Base-by-base conservation (phyloP, 257 asterid species). In the Przewalskia tangutica region DNA sequence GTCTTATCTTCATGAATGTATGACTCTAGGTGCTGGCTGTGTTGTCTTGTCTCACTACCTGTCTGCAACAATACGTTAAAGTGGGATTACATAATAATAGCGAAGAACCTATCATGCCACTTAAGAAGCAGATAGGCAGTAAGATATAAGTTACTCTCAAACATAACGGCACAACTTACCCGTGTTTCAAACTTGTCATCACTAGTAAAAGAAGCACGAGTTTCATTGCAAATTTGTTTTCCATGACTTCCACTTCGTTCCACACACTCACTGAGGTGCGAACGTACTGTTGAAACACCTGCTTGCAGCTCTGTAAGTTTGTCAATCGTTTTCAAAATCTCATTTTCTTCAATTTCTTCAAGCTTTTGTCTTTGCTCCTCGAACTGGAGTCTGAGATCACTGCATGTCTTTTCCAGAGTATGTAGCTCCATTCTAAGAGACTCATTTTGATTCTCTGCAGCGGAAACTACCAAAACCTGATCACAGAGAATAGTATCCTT, bases 271-370 rank as follows among this genome's bases (percentile, higher is more conserved):
- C 84, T 80, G 84, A 91, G 92, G 91, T 89, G 88, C 44, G 80
- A 84, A 86, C 84, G 91, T 81, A 91, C 87, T 18, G 89, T 84
- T 50, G 90, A 90, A 76, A 95, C 91, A 51, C 95, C 97, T 63
- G 89, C 85, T 55, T 84, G 84, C 56, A 93, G 90, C 85, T 89
- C 94, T 65, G 81, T 77, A 34, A 93, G 91, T 89, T 90, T 90
- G 84, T 90, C 94, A 82, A 83, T 85, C 20, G 93, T 81, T 90
- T 88, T 91, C 67, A 89, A 81, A 82, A 92, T 84, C 55, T 86
- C 83, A 76, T 81, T 77, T 64, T 85, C 89, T 83, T 92, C 95
- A 78, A 80, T 65, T 58, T 87, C 92, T 84, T 87, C 92, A 77
- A 93, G 89, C 86, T 85, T 86, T 84, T 27, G 78, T 62, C 65